Conservation (phyloP, 306 rosid species). For the Quercus engelmannii region DNA sequence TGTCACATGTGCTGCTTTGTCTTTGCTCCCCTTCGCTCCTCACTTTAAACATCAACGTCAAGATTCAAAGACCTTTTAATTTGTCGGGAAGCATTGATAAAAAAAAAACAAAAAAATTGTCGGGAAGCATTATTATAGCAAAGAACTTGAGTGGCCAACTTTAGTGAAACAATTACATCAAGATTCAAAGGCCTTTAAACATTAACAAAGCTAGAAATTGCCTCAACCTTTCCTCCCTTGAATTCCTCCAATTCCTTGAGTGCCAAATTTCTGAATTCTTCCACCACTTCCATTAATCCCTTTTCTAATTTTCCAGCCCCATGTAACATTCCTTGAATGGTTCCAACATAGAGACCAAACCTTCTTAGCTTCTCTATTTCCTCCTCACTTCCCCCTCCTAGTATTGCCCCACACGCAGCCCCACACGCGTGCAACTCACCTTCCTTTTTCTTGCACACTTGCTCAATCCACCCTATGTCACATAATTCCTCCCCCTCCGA, state of each 20-base stretch:
- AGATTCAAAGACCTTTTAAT: too few relatives aligned
- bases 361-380: constrained; percentile 44
- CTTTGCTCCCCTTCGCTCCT: too few relatives aligned
- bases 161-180: not conserved
- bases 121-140: too few relatives aligned
- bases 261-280: constrained; percentile 36
- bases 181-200: not conserved
- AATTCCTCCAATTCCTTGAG: constrained; percentile 38
- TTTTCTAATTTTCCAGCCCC: constrained; percentile 5
- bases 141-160: too few relatives aligned
- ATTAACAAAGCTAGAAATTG: constrained; percentile 39
- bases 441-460: constrained; percentile 34
- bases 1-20: too few relatives aligned
- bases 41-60: too few relatives aligned
- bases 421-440: constrained; percentile 69
- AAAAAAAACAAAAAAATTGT: too few relatives aligned
- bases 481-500: constrained; percentile 1
- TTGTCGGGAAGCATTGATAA: too few relatives aligned
- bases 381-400: constrained; percentile 66
- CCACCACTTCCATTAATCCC: constrained; percentile 14
- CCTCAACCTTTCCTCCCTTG: constrained; percentile 18
- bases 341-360: constrained; percentile 50
- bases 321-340: constrained; percentile 27
- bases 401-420: constrained; percentile 65
- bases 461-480: not conserved